Evolutionary conservation across 345 rosid species (phyloP), one percentile per base, ranked within the genome.

Genomic region (Acer yangbiense): DNA sequence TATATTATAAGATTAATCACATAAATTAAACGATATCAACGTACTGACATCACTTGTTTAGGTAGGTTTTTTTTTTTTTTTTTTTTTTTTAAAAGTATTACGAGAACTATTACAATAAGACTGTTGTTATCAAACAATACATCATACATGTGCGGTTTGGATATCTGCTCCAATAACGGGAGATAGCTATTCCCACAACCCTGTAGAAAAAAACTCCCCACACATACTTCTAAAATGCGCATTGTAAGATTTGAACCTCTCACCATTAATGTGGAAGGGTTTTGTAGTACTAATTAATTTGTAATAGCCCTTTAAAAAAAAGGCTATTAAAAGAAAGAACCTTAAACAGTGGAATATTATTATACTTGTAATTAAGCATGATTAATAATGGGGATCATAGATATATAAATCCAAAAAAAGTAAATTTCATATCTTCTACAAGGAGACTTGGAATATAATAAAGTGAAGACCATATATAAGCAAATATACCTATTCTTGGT

Each of bases 401-500:
- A 48, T 61, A 77, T 7, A 81, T 54, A 65, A 32, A 68, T 66
- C 60, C 68, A 11, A 11, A 69, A 65, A 73, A 77, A 78, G 66
- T 13, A 63, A 69, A 39, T 10, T 44, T 44, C 81, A 74, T 69
- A 74, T 78, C 78, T 52, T 23, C 55, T 16, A 18, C 48, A 64
- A 65, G 61, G 54, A 21, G 54, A 21, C 60, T 68, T 77, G 74
- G 67, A 74, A 75, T 77, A 77, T 32, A 66, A 16, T 71, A 77
- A 77, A 79, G 39, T 5, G 67, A 65, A 69, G 76, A 79, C 71
- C 69, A 65, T 29, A 29, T 29, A 29, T 20, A 25, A 61, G 27
- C 58, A 76, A 71, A 67, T 74, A 79, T 63, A 75, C 73, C 32
- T 61, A 35, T 75, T 82, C 78, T 62, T 62, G 75, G 6, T 25